phyloP scores from a whole-genome alignment of 2,329 filamentous ascomycete species.

The Malbranchea zuffiana region DNA sequence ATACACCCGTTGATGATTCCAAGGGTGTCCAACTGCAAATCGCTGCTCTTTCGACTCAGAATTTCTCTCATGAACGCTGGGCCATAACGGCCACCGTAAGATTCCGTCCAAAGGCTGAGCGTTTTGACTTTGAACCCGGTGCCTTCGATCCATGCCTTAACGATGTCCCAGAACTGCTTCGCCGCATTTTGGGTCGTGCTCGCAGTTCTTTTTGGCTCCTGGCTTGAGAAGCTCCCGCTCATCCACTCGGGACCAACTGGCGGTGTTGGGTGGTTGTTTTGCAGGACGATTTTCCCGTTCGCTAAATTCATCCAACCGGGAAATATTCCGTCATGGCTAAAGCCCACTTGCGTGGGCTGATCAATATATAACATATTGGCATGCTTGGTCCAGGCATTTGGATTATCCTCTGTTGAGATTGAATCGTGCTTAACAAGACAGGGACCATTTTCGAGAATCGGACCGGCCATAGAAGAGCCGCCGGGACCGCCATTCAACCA shows the following conservation, averaged over 20 bases:
- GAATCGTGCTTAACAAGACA: no score
- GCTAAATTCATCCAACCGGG: conserved; percentile 4
- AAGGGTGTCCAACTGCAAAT: conserved; percentile 44
- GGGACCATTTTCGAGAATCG: no score
- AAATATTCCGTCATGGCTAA: conserved; percentile 34
- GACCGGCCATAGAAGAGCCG: no score
- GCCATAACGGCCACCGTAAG: conserved; percentile 37
- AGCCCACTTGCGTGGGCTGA: conserved; percentile 47
- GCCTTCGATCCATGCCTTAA: conserved; percentile 50
- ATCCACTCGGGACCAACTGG: no score
- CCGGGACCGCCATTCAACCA: no score
- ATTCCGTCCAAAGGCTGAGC: conserved; percentile 38
- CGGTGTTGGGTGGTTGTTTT: conserved; percentile 3
- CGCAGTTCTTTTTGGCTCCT: conserved; percentile 24
- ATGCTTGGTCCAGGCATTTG: conserved; percentile 46
- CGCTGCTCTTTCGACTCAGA: no score
- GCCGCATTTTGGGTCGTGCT: conserved; percentile 44
- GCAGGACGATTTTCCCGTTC: conserved; percentile 1
- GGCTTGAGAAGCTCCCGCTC: neutral
- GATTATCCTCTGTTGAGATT: neutral
- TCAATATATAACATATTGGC: conserved; percentile 59
- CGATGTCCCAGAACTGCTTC: conserved; percentile 47
- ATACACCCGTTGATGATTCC: conserved; percentile 50
- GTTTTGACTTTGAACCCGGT: conserved; percentile 43
- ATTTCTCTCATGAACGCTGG: conserved; percentile 29